These are phyloP conservation scores for Scedosporium dehoogii DNA, from an alignment of 2,329 filamentous ascomycete genomes.

Conservation along the genomic window DNA sequence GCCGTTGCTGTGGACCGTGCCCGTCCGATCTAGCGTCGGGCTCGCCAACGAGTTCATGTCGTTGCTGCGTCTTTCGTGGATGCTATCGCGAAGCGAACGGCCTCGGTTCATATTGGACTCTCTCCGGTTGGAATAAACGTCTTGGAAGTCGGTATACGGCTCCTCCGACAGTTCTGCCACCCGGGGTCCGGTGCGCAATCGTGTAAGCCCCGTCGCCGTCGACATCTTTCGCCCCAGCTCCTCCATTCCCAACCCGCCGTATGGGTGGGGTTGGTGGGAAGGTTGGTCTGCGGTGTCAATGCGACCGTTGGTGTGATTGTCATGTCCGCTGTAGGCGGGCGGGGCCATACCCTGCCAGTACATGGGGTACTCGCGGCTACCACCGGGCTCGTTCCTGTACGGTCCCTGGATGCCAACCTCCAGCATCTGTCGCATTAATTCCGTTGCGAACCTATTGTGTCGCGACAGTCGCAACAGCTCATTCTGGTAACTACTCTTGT, in stretches of 20 bases:
- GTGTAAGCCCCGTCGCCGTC: constrained; percentile 4
- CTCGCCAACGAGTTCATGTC: not conserved
- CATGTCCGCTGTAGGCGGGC: constrained; percentile 14
- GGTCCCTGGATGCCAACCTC: constrained; percentile 80
- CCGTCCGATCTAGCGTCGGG: constrained; percentile 4
- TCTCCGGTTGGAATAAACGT: constrained; percentile 23
- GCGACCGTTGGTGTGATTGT: not conserved
- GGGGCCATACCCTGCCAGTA: constrained; percentile 33
- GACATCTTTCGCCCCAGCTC: not conserved
- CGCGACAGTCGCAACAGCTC: constrained; percentile 81
- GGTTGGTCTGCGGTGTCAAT: not conserved
- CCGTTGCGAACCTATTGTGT: constrained; percentile 89
- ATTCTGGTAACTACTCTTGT: constrained; percentile 96
- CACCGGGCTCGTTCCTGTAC: constrained; percentile 48
- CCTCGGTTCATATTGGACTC: not conserved
- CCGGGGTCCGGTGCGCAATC: constrained; percentile 8
- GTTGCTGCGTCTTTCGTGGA: not conserved
- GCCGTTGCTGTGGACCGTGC: constrained; percentile 2
- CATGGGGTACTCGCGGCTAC: constrained; percentile 58
- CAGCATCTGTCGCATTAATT: constrained; percentile 78
- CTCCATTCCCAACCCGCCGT: not conserved
- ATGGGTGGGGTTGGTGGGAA: too few species aligned
- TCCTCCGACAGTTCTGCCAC: constrained; percentile 18
- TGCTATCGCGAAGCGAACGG: not conserved
- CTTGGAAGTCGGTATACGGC: constrained; percentile 29